These are phyloP conservation scores for Zanthoxylum bungeanum DNA, from an alignment of 345 rosid species.

Conservation along the genomic window DNA sequence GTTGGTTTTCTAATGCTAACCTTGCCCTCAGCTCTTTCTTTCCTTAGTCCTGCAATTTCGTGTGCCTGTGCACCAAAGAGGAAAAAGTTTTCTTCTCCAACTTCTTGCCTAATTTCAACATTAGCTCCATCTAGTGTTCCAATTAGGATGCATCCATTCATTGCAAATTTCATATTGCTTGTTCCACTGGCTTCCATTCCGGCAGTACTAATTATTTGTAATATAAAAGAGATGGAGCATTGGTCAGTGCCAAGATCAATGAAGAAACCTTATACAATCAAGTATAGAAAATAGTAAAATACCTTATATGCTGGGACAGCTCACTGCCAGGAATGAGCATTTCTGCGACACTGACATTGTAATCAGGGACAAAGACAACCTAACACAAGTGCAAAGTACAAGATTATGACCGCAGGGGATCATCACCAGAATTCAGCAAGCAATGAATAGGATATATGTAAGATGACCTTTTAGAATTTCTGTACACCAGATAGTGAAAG, in stretches of 20 bases:
- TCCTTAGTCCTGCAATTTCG: constrained; percentile 45
- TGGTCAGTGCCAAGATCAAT: not conserved
- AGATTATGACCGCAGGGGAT: not conserved
- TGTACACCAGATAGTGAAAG: too few relatives aligned
- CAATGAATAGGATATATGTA: too few relatives aligned
- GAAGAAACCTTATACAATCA: not conserved
- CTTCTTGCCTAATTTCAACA: constrained; percentile 49
- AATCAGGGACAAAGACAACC: constrained; percentile 53
- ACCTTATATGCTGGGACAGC: constrained; percentile 57
- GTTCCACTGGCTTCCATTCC: constrained; percentile 64
- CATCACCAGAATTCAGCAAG: too few relatives aligned
- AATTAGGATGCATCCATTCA: constrained; percentile 46
- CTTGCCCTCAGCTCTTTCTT: constrained; percentile 51
- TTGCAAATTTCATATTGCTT: constrained; percentile 57
- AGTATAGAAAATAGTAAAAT: not conserved
- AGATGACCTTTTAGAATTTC: too few relatives aligned
- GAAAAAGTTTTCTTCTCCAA: constrained; percentile 53
- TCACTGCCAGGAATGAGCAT: constrained; percentile 52
- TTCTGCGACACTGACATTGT: constrained; percentile 53
- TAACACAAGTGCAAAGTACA: constrained; percentile 10
- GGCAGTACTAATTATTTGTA: constrained; percentile 30
- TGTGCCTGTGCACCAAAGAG: constrained; percentile 46
- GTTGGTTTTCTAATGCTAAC: constrained; percentile 12
- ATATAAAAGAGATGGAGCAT: not conserved
- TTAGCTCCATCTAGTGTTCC: constrained; percentile 56